Evolutionary conservation across 2,329 filamentous ascomycete genomes (phyloP), one percentile per base, ranked within the genome.

Genomic region (Fusarium gaditjirri): DNA sequence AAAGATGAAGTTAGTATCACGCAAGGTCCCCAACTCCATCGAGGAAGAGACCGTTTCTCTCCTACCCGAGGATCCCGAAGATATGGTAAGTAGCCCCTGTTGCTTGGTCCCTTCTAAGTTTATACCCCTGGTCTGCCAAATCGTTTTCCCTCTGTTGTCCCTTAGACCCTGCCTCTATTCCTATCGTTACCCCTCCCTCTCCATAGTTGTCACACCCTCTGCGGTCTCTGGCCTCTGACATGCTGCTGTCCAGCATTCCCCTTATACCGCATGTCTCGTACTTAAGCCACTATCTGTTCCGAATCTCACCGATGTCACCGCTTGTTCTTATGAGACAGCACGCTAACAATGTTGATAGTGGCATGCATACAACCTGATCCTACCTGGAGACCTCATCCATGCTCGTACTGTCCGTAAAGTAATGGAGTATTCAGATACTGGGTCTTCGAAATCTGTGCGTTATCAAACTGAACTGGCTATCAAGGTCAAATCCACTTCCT

Each of bases 341-440:
- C 23, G 44, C 75, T 77, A 73, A 77, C 53, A 64, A 50, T 35
- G 23, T 33, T 54, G 41, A 41, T 58, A 84, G 85, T 90, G 88
- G 88, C 88, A 90, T 70, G 87, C 87, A 73, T 89, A 90, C 79
- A 90, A 90, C 80, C 83, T 90, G 67, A 89, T 90, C 74, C 81
- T 84, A 14, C 79, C 84, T 62, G 83, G 85, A 68, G 88, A 90
- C 73, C 76, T 86, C 50, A 81, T 90, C 72, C 84, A 84, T 68
- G 88, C 86, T 21, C 86, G 88, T 64, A 86, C 88, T 38, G 80
- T 87, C 57, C 87, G 88, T 72, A 90, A 89, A 73, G 86, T 90
- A 61, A 82, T 83, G 41, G 81, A 79, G 58, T 82, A 84, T 61
- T 80, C 83, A n/a, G 82, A 85, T 68, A 82, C 82, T 6, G 87